phyloP scores from a whole-genome alignment of 164 flowering plant species.

The Vitis rotundifolia region DNA sequence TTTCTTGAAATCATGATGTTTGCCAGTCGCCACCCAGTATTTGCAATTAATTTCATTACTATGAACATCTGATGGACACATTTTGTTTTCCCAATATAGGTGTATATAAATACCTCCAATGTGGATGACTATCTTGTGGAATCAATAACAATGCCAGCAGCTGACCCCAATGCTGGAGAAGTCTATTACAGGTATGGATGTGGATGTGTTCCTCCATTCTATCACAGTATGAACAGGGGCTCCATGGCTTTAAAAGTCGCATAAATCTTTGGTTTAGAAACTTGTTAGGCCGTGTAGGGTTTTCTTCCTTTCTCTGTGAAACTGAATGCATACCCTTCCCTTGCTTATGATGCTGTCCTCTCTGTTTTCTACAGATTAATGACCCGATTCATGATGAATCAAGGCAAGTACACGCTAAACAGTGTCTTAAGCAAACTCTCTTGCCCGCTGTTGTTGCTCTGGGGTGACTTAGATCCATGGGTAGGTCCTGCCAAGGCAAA shows the following conservation, averaged over 20 bases:
- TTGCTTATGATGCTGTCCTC: background rate
- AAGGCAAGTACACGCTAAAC: conserved; percentile 73
- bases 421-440: conserved; percentile 60
- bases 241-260: no score
- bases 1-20: no score
- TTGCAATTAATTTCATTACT: background rate
- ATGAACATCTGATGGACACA: background rate
- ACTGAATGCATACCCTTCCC: background rate
- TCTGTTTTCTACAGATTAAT: conserved; percentile 61
- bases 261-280: no score
- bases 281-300: background rate
- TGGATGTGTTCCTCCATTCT: background rate
- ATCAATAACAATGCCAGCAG: conserved; percentile 81
- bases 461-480: conserved; percentile 99
- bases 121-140: conserved; percentile 96
- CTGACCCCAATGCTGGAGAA: conserved; percentile 94
- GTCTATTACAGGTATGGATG: conserved; percentile 83
- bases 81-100: conserved; percentile 41
- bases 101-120: conserved; percentile 73
- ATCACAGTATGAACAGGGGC: background rate
- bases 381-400: conserved; percentile 83
- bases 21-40: background rate
- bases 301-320: no score
- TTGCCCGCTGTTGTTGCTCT: conserved; percentile 83
- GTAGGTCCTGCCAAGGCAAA: conserved; percentile 88